phyloP scores from a whole-genome alignment of 805 yeast species.

The Nakazawaea siamensis region DNA sequence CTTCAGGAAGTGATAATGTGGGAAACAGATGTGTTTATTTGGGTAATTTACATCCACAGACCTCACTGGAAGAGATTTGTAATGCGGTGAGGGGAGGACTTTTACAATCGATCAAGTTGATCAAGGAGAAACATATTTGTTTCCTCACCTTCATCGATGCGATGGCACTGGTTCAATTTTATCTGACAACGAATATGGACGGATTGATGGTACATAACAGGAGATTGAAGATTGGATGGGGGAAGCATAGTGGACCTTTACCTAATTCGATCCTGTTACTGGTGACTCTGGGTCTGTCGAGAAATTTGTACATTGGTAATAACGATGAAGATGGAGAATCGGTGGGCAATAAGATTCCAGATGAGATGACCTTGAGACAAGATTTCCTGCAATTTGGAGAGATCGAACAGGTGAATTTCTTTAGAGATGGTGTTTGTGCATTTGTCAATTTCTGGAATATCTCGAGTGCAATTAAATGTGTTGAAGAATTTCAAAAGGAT shows the following conservation, averaged over 20 bases:
- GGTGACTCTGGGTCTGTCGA: conserved; percentile 65
- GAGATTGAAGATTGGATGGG: conserved; percentile 66
- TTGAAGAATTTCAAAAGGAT: conserved; percentile 43
- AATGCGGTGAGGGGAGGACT: conserved; percentile 75
- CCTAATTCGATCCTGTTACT: conserved; percentile 48
- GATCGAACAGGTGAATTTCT: conserved; percentile 68
- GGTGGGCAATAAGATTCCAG: conserved; percentile 28
- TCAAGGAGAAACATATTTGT: conserved; percentile 49
- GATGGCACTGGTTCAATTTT: conserved; percentile 57
- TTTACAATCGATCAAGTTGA: conserved; percentile 46
- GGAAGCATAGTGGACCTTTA: conserved; percentile 57
- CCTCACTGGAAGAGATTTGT: conserved; percentile 66
- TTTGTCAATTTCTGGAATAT: conserved; percentile 67
- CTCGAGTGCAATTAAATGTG: conserved; percentile 52
- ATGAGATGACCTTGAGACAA: conserved; percentile 39
- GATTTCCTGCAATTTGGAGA: conserved; percentile 64
- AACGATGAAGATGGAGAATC: conserved; percentile 27
- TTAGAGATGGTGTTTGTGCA: conserved; percentile 64
- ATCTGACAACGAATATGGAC: conserved; percentile 48
- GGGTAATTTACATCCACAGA: conserved; percentile 56
- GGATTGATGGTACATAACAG: conserved; percentile 55
- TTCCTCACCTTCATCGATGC: conserved; percentile 65
- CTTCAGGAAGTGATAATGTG: conserved; percentile 12
- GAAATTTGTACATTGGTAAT: conserved; percentile 70
- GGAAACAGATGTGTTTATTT: conserved; percentile 65